phyloP scores from a whole-genome alignment of 176 grass and related monocot genomes.

The Elaeis guineensis region DNA sequence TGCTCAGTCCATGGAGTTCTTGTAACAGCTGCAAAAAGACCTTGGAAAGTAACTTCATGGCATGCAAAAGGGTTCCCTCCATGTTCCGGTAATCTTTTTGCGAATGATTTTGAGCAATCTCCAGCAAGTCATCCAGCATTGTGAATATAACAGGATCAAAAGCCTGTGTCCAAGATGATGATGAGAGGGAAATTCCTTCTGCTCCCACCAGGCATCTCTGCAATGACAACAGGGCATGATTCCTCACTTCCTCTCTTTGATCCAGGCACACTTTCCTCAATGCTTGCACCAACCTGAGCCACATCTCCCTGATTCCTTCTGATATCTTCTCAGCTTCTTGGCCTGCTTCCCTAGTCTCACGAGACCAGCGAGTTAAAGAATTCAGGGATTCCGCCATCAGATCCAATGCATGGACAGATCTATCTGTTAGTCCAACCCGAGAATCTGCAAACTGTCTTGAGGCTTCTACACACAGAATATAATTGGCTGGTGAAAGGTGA shows the following conservation, averaged over 20 bases:
- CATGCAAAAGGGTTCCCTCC: constrained; percentile 70
- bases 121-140: constrained; percentile 79
- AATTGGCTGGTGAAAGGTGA: constrained; percentile 72
- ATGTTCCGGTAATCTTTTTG: constrained; percentile 96
- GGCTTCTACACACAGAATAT: constrained; percentile 74
- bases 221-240: constrained; percentile 73
- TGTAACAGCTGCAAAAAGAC: constrained; percentile 69
- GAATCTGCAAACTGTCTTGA: constrained; percentile 86
- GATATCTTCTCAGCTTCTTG: constrained; percentile 72
- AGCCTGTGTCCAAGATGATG: constrained; percentile 62
- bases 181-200: constrained; percentile 61
- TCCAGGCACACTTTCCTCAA: constrained; percentile 84
- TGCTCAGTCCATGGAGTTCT: constrained; percentile 59
- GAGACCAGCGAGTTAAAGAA: constrained; percentile 66
- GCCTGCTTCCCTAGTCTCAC: constrained; percentile 42
- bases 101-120: constrained; percentile 62
- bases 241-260: constrained; percentile 88
- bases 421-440: constrained; percentile 62
- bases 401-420: constrained; percentile 72
- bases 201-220: constrained; percentile 57
- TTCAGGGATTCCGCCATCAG: constrained; percentile 61
- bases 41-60: constrained; percentile 65
- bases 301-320: constrained; percentile 93
- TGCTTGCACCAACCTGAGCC: constrained; percentile 66
- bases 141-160: constrained; percentile 81